These are phyloP conservation scores for Salix viminalis DNA, from an alignment of 345 rosid genomes.

Conservation along the genomic window DNA sequence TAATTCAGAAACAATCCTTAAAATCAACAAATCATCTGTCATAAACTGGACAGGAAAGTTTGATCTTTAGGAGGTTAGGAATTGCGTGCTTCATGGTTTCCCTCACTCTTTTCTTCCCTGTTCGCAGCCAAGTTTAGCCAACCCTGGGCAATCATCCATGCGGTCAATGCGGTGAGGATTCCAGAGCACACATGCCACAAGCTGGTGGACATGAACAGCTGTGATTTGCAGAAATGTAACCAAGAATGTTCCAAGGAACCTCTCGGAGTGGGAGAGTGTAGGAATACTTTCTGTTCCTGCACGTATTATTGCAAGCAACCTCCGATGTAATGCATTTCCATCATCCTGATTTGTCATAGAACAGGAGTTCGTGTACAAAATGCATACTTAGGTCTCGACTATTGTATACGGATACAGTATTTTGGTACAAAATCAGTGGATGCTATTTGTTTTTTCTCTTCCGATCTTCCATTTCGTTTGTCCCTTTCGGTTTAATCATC, in stretches of 20 bases:
- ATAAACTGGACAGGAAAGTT: not conserved
- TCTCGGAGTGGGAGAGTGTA: slow-evolving; percentile 40
- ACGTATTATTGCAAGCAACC: slow-evolving; percentile 44
- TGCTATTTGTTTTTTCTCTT: not conserved
- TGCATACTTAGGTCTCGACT: not conserved
- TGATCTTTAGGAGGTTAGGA: not conserved
- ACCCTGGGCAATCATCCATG: not conserved
- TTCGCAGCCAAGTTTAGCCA: slow-evolving; percentile 1
- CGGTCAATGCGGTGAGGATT: slow-evolving; percentile 26
- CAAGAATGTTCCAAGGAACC: slow-evolving; percentile 34
- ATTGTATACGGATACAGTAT: not conserved
- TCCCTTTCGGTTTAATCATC: not conserved
- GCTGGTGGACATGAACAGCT: slow-evolving; percentile 18
- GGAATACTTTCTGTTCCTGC: slow-evolving; percentile 33
- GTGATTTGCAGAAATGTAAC: slow-evolving; percentile 28
- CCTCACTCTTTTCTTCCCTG: not conserved
- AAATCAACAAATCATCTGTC: not conserved
- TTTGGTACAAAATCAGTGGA: not conserved
- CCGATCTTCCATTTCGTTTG: not conserved
- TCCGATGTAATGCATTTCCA: slow-evolving; percentile 10
- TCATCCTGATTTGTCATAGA: not conserved
- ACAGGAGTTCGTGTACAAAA: not conserved
- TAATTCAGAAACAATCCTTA: not conserved
- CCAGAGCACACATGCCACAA: slow-evolving; percentile 54
- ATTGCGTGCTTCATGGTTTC: not conserved